Base-by-base conservation (phyloP, 495 filamentous ascomycete species). In the Penicillium coffeae region DNA sequence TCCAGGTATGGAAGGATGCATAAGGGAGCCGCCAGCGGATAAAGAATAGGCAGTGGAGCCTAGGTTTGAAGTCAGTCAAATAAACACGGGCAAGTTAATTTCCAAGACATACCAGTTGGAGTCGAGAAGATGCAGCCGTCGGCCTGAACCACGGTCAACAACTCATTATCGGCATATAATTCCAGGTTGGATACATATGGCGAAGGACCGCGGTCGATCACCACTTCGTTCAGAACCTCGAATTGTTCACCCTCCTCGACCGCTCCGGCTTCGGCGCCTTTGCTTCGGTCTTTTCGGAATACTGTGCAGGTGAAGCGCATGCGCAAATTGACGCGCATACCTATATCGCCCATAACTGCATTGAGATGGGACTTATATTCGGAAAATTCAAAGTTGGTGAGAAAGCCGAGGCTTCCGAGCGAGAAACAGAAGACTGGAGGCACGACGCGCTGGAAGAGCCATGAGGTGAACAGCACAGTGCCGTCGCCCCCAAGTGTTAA, bases 301-400 rank as follows among this genome's bases (percentile, higher is more conserved):
- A 95, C 88, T 6, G 90, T 95, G 68, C 92, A 95, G 27, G 92
- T 96, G 70, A 98, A 98, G 46, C 93, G 87, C 89, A 97, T 92
- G 52, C 93, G 89, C 56, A 98, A 73, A 61, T 93, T 95, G 43
- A 97, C 89, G 32, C 89, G 82, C 87, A 98, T 95, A 5, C 94
- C 93, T 0, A 85, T 81, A 43, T 92, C 88, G 40, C 88, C 89
- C 88, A 97, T 95, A 50, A 95, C 76, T 21, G 75, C 79, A 59
- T 88, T 85, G 15, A 98, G 78, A 54, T 90, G 84, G 22, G 84
- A 73, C 64, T 89, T 88, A 71, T 90, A 95, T 50, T 79, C 70
- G 38, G 83, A 73, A 58, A 93, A 98, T 58, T 96, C 84, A 59
- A 96, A 96, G 59, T 84, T 95, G 2, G 91, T 96, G 42, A 96